Conservation (phyloP, 805 yeast genomes). For the Naumovozyma dairenensis region DNA sequence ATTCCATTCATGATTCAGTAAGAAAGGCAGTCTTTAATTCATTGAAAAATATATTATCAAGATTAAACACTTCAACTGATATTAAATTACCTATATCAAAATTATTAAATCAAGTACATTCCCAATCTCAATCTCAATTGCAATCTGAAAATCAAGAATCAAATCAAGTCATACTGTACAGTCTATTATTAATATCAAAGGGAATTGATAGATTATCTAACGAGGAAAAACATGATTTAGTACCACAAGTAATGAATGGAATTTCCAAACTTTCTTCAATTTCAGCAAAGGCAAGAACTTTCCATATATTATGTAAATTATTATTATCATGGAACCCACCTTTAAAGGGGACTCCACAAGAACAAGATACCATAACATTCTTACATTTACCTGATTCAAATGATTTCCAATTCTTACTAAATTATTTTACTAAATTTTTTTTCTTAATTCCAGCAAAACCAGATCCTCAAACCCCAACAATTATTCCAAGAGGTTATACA, state of each 20-base stretch:
- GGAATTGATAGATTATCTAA: conserved; percentile 48
- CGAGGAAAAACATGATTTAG: conserved; percentile 30
- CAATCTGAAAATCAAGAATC: conserved; percentile 32
- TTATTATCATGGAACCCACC: conserved; percentile 42
- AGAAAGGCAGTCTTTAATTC: conserved; percentile 58
- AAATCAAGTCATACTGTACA: conserved; percentile 47
- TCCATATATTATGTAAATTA: conserved; percentile 49
- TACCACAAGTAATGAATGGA: conserved; percentile 40
- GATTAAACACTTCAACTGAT: conserved; percentile 46
- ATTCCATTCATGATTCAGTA: conserved; percentile 59
- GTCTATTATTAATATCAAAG: conserved; percentile 55
- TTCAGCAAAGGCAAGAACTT: conserved; percentile 45
- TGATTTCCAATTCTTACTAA: conserved; percentile 39
- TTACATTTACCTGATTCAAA: conserved; percentile 29
- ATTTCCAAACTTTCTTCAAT: conserved; percentile 32
- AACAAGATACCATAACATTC: conserved; percentile 27
- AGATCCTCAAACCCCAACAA: conserved; percentile 22
- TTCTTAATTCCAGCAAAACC: conserved; percentile 40
- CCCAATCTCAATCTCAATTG: conserved; percentile 31
- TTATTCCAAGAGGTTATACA: conserved; percentile 35
- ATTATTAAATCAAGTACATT: conserved; percentile 52
- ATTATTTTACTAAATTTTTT: conserved; percentile 46
- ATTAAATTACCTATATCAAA: conserved; percentile 57
- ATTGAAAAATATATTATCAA: conserved; percentile 55
- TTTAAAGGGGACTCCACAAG: conserved; percentile 36